Conservation (phyloP, 345 rosid genomes). For the Barbarea vulgaris region DNA sequence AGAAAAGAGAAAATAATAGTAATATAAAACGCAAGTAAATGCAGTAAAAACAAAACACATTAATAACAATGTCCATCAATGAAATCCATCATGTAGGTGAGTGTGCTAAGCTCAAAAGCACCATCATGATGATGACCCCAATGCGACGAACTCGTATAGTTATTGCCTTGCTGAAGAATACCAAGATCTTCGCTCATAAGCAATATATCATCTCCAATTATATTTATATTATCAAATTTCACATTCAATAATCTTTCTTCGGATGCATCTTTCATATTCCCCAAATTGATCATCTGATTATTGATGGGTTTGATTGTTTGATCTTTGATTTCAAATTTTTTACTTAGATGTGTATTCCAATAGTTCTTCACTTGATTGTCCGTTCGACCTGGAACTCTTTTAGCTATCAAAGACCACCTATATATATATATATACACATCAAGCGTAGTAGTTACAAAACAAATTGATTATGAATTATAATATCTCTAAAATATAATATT, state of each 20-base stretch:
- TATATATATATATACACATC: not conserved
- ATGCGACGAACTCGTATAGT: constrained; percentile 33
- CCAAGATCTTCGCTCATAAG: constrained; percentile 13
- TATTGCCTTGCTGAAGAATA: constrained; percentile 3
- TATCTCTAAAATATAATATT: not conserved
- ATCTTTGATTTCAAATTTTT: constrained; percentile 41
- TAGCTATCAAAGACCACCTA: constrained; percentile 69
- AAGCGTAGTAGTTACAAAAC: not conserved
- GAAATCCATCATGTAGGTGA: constrained; percentile 38
- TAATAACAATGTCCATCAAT: constrained; percentile 35
- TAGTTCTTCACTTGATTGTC: constrained; percentile 68
- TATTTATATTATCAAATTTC: not conserved
- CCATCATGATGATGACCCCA: constrained; percentile 42
- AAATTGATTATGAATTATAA: not conserved
- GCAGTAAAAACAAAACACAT: constrained; percentile 1
- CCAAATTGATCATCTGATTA: not conserved
- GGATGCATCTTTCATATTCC: not conserved
- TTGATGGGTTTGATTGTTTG: constrained; percentile 12
- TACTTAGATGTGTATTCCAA: constrained; percentile 56
- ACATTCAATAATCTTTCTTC: constrained; percentile 8
- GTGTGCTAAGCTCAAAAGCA: constrained; percentile 35
- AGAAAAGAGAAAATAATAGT: constrained; percentile 7
- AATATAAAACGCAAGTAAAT: not conserved
- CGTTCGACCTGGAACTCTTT: constrained; percentile 59
- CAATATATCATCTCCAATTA: constrained; percentile 16